These are phyloP conservation scores for Yarrowia deformans DNA, from an alignment of 805 yeast species.

Conservation along the genomic window DNA sequence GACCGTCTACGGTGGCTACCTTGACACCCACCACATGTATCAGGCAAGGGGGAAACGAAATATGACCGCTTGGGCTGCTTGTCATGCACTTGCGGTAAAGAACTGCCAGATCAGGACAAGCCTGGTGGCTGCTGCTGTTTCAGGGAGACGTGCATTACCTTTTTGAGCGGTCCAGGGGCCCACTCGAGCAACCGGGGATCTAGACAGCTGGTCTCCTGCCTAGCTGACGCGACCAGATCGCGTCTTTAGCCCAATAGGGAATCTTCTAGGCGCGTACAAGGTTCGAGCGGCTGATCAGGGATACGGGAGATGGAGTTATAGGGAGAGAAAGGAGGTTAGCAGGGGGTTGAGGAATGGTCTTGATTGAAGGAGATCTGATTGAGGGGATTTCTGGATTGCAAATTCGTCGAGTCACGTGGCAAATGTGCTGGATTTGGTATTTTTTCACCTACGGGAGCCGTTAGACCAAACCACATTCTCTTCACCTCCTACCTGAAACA, in stretches of 20 bases:
- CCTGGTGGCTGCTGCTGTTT: not conserved
- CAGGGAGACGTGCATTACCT: not conserved
- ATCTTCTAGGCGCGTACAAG: not conserved
- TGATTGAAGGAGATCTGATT: no score
- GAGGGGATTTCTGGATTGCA: no score
- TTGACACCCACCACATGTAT: no score
- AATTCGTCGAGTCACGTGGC: no score
- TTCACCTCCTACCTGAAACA: conserved; percentile 23
- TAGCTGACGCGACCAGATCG: conserved; percentile 16
- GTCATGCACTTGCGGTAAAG: not conserved
- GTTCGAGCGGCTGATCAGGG: not conserved
- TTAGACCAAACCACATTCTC: conserved; percentile 15
- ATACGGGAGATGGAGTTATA: not conserved
- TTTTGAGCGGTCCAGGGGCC: conserved; percentile 13
- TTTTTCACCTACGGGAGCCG: not conserved
- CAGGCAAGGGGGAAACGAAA: no score
- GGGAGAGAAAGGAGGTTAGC: no score
- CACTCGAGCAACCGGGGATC: conserved; percentile 6
- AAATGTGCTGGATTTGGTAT: no score
- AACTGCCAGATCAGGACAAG: not conserved
- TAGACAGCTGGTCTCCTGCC: conserved; percentile 6
- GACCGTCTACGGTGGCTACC: no score
- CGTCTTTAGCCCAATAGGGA: conserved; percentile 20
- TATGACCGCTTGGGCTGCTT: no score
- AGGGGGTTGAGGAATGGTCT: no score